Percentiles rank a stretch among this genome's conserved stretches.
phyloP scores from a whole-genome alignment of 805 yeast genomes.

The Ogataea glucozyma region DNA sequence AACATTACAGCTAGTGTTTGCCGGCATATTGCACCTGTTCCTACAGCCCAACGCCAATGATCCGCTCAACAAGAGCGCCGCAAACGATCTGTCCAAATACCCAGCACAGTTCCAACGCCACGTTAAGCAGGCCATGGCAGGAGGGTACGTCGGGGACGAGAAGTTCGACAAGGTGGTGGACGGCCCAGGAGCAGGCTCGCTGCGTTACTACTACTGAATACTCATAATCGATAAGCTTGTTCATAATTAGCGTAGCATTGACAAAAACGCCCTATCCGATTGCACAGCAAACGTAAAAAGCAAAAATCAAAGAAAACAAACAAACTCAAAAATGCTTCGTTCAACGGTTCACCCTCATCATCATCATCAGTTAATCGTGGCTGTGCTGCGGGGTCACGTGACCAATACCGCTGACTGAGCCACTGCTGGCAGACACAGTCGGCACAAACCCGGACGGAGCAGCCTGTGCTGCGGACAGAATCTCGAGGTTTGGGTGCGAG shows the following conservation, averaged over 20 bases:
- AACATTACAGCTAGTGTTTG: constrained; percentile 74
- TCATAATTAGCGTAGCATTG: constrained; percentile 1
- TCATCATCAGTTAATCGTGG: neutral
- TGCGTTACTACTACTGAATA: constrained; percentile 10
- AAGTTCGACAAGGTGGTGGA: constrained; percentile 60
- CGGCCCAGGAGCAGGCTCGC: constrained; percentile 7
- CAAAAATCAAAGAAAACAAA: neutral
- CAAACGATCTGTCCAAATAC: constrained; percentile 52
- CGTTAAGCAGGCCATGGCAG: constrained; percentile 68
- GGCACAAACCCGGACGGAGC: constrained; percentile 31
- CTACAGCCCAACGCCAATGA: constrained; percentile 90
- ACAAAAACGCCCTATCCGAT: neutral
- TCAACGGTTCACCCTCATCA: neutral
- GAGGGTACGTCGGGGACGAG: constrained; percentile 60
- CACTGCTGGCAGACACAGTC: constrained; percentile 31
- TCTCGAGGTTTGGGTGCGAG: constrained; percentile 6
- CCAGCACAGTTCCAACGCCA: constrained; percentile 51
- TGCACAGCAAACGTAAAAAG: constrained; percentile 5
- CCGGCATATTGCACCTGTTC: constrained; percentile 83
- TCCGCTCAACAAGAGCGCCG: constrained; percentile 91
- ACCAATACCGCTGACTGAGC: constrained; percentile 29
- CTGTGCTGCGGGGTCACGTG: constrained; percentile 18
- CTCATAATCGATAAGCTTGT: neutral
- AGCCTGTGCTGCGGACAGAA: constrained; percentile 2
- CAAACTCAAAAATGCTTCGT: neutral